Conservation (phyloP, 2,329 filamentous ascomycete species). For the Xylariales sp. region DNA sequence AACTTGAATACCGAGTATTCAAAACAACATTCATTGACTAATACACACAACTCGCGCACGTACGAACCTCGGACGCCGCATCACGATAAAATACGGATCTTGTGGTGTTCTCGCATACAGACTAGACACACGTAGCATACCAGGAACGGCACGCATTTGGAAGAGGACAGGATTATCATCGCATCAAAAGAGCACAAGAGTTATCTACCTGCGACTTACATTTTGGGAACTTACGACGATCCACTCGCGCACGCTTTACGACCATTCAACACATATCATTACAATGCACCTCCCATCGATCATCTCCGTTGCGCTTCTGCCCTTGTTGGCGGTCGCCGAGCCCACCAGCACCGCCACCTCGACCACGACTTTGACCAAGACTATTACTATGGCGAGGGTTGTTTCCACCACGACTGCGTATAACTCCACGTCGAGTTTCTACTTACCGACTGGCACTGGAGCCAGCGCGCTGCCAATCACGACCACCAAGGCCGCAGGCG, state of each 20-base stretch:
- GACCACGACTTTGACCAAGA: constrained; percentile 47
- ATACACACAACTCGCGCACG: constrained; percentile 2
- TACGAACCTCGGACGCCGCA: background rate
- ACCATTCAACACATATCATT: constrained; percentile 5
- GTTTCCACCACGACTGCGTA: constrained; percentile 32
- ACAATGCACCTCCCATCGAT: constrained; percentile 41
- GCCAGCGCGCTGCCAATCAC: constrained; percentile 22
- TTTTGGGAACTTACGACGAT: too few species aligned
- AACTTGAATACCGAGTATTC: constrained; percentile 10
- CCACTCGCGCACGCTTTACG: too few species aligned
- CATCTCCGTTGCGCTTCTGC: constrained; percentile 44
- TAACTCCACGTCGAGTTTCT: constrained; percentile 32
- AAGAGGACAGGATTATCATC: too few species aligned
- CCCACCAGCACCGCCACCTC: constrained; percentile 43
- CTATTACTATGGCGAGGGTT: constrained; percentile 29
- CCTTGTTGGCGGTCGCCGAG: constrained; percentile 47
- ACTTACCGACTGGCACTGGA: constrained; percentile 27
- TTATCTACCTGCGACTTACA: constrained; percentile 1
- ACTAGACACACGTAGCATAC: too few species aligned
- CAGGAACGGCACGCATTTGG: too few species aligned
- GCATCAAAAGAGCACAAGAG: background rate
- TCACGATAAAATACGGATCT: too few species aligned
- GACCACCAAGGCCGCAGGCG: constrained; percentile 23
- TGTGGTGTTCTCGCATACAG: too few species aligned
- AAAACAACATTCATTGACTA: constrained; percentile 8